These are phyloP conservation scores for Solanum bulbocastanum DNA, from an alignment of 257 asterid genomes.

Conservation along the genomic window DNA sequence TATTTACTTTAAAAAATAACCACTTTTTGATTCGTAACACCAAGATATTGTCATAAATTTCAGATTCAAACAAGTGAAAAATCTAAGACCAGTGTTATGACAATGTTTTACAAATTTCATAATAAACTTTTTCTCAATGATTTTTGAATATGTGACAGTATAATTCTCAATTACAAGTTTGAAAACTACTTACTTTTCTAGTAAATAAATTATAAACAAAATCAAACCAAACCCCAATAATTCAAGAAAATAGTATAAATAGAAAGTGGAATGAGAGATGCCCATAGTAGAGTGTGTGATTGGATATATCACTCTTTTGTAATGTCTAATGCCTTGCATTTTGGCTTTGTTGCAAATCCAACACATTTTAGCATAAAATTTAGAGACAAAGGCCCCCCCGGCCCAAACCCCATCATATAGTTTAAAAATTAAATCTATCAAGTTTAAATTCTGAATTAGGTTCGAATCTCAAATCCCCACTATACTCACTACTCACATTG, in stretches of 20 bases:
- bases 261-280: background rate
- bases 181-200: background rate
- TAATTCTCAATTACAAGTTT: background rate
- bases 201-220: background rate
- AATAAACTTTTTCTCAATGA: background rate
- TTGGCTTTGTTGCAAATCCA: background rate
- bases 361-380: background rate
- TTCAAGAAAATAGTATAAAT: background rate
- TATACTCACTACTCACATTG: background rate
- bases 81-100: background rate
- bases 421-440: background rate
- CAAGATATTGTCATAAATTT: background rate
- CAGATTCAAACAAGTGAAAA: background rate
- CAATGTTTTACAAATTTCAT: background rate
- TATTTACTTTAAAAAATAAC: too few relatives aligned
- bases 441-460: background rate
- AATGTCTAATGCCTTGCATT: background rate
- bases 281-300: background rate
- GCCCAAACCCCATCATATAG: accelerated
- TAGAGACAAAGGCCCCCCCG: background rate
- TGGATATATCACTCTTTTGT: background rate
- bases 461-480: too few relatives aligned
- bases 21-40: background rate
- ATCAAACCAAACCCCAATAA: background rate
- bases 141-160: background rate